phyloP scores from a whole-genome alignment of 352 stramenopile species.

The Globisporangium lucens region DNA sequence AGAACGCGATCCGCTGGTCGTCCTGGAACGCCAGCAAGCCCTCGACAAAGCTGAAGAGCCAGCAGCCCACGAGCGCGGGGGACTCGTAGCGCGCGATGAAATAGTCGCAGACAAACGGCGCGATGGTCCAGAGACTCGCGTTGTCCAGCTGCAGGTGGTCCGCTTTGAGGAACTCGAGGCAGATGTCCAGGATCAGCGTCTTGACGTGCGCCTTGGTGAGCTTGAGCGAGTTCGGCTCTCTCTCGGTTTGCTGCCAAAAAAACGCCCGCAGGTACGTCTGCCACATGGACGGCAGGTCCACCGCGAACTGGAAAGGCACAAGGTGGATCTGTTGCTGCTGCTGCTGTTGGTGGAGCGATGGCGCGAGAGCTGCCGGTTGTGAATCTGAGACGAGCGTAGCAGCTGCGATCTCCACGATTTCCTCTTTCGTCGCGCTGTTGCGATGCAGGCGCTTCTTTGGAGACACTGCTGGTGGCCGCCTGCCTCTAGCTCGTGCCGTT shows the following conservation, averaged over 20 bases:
- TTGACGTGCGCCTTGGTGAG: slow-evolving; percentile 32
- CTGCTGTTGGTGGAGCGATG: neutral
- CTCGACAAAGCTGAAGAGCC: slow-evolving; percentile 50
- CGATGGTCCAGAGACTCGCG: slow-evolving; percentile 42
- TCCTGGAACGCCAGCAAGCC: slow-evolving; percentile 36
- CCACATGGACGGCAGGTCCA: slow-evolving; percentile 34
- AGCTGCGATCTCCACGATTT: slow-evolving; percentile 12
- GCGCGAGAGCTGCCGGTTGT: neutral
- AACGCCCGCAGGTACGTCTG: slow-evolving; percentile 32
- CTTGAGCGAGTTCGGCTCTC: slow-evolving; percentile 11
- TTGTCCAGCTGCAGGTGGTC: slow-evolving; percentile 63
- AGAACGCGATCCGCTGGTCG: slow-evolving; percentile 64
- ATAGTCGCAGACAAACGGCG: slow-evolving; percentile 74
- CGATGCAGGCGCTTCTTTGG: slow-evolving; percentile 19
- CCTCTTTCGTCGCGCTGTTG: slow-evolving; percentile 20
- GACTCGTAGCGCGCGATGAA: slow-evolving; percentile 54
- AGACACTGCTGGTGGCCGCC: neutral
- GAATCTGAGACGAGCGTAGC: neutral
- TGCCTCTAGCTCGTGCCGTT: neutral
- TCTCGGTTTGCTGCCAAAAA: slow-evolving; percentile 13
- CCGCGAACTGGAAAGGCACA: neutral
- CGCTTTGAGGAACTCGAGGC: slow-evolving; percentile 71
- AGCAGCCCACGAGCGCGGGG: slow-evolving; percentile 42
- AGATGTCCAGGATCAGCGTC: slow-evolving; percentile 63
- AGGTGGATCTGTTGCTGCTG: slow-evolving; percentile 4